These are phyloP conservation scores for Boletellus deceptivus DNA, from an alignment of 1,284 basidiomycete genomes.

Conservation along the genomic window DNA sequence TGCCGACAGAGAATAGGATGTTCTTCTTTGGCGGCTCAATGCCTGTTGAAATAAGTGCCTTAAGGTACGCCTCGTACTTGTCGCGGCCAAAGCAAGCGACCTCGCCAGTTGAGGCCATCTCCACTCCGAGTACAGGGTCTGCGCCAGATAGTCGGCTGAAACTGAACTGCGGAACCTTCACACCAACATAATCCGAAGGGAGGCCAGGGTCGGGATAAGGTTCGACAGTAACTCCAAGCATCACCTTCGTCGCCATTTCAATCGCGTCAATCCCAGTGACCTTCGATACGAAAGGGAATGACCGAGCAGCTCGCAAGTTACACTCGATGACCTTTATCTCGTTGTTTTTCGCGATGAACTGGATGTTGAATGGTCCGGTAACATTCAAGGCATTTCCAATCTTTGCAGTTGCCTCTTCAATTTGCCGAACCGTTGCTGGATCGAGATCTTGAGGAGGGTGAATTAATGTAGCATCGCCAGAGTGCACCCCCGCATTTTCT, in stretches of 20 bases:
- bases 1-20: conserved; percentile 91
- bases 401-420: conserved; percentile 95
- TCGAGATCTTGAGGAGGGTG: conserved; percentile 98
- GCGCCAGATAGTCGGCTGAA: conserved; percentile 95
- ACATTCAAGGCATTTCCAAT: conserved; percentile 98
- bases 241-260: conserved; percentile 98
- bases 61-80: conserved; percentile 98
- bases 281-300: conserved; percentile 99
- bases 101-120: conserved; percentile 99
- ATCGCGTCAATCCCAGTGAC: conserved; percentile 97
- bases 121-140: conserved; percentile 97
- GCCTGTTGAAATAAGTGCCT: conserved; percentile 94
- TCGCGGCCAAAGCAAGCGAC: conserved; percentile 98
- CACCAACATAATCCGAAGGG: conserved; percentile 92
- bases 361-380: conserved; percentile 98
- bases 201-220: conserved; percentile 88
- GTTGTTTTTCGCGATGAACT: conserved; percentile 99
- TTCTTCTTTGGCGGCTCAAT: conserved; percentile 95
- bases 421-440: conserved; percentile 92
- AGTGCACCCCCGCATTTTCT: conserved; percentile 92
- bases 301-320: conserved; percentile 95
- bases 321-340: conserved; percentile 99
- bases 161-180: conserved; percentile 99
- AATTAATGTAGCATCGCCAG: conserved; percentile 91
- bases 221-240: conserved; percentile 88